Evolutionary conservation across 139 green algal species (phyloP).

Genomic region (Closterium sp.): DNA sequence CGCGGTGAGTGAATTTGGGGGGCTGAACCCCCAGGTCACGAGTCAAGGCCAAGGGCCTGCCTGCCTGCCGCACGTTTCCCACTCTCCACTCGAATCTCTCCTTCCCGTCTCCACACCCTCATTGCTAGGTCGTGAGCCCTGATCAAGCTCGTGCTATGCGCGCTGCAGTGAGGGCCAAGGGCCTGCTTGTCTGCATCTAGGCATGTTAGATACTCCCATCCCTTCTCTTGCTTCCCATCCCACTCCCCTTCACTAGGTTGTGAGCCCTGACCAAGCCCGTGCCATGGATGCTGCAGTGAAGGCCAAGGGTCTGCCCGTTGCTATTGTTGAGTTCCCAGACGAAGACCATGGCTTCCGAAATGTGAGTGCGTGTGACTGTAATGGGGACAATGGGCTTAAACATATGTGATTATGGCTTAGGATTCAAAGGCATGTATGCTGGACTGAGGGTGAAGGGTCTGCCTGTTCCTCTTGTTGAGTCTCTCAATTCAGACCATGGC

Average conservation of each 20-base stretch:
- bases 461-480: too few relatives aligned
- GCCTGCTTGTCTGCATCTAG: constrained; percentile 15
- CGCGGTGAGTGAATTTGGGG: too few relatives aligned
- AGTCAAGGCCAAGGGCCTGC: too few relatives aligned
- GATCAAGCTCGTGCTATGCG: constrained; percentile 72
- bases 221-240: not conserved
- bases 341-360: constrained; percentile 81
- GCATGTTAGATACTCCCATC: too few relatives aligned
- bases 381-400: too few relatives aligned
- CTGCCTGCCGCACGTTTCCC: too few relatives aligned
- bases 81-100: too few relatives aligned
- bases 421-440: not conserved
- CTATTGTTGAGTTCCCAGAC: constrained; percentile 74
- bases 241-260: constrained; percentile 46
- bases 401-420: too few relatives aligned
- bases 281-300: constrained; percentile 67
- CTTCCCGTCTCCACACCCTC: not conserved
- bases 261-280: constrained; percentile 73
- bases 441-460: too few relatives aligned
- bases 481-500: too few relatives aligned
- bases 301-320: constrained; percentile 64
- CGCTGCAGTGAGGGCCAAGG: constrained; percentile 60
- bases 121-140: constrained; percentile 73
- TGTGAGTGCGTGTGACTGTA: too few relatives aligned
- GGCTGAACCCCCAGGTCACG: too few relatives aligned